Percentiles rank a stretch among this genome's conserved stretches.
Conservation (phyloP, 148 eudicot genomes). For the Chenopodium quinoa region DNA sequence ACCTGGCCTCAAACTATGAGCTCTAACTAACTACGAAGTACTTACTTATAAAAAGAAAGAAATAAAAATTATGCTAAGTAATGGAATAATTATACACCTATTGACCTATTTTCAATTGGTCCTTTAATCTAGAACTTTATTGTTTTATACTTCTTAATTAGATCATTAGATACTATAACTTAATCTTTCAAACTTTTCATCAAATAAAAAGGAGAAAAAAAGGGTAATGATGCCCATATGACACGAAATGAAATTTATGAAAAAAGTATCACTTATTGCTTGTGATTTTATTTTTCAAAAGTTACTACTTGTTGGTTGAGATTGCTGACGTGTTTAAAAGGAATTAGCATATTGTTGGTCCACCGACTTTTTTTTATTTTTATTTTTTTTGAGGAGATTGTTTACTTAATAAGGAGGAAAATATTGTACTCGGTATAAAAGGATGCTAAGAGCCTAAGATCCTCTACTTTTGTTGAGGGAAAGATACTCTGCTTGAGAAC, state of each 20-base stretch:
- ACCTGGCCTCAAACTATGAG: too few species aligned
- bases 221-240: background rate
- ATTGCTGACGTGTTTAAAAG: background rate
- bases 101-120: background rate
- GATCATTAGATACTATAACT: background rate
- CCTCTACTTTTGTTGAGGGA: too few species aligned
- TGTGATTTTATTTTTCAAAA: background rate
- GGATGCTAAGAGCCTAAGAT: too few species aligned
- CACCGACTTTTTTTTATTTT: too few species aligned
- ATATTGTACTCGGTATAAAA: too few species aligned
- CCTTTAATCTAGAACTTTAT: background rate
- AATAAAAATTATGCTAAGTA: background rate
- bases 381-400: too few species aligned
- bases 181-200: background rate
- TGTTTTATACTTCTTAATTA: background rate
- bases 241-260: background rate
- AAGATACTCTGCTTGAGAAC: too few species aligned
- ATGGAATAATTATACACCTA: background rate
- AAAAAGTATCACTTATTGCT: conserved; percentile 5
- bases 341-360: background rate
- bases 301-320: background rate
- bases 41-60: too few species aligned
- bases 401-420: too few species aligned
- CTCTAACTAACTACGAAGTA: too few species aligned
- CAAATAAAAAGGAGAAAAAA: background rate